Conservation (phyloP, 805 yeast genomes). For the Ogataea pini region DNA sequence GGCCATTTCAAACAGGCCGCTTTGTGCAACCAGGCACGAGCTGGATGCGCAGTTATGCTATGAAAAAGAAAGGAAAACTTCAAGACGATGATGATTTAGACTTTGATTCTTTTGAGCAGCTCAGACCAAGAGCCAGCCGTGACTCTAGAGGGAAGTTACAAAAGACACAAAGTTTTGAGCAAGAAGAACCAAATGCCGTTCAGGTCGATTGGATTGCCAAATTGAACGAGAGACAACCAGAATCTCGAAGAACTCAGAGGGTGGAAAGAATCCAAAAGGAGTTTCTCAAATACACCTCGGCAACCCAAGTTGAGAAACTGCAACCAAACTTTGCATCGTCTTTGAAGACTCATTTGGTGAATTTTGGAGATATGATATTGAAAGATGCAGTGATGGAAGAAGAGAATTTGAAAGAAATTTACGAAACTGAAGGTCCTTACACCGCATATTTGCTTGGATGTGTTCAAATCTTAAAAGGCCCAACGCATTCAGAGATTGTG, state of each 20-base stretch:
- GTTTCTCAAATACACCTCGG: slow-evolving; percentile 18
- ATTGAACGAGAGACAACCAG: slow-evolving; percentile 6
- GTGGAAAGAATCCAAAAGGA: slow-evolving; percentile 16
- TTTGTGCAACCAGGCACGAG: background rate
- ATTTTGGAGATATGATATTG: slow-evolving; percentile 26
- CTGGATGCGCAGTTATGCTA: background rate
- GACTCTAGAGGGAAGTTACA: background rate
- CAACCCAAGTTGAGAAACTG: slow-evolving; percentile 16
- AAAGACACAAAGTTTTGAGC: no score
- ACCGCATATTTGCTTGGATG: slow-evolving; percentile 24
- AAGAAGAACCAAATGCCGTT: background rate
- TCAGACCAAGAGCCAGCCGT: background rate
- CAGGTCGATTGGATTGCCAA: slow-evolving; percentile 16
- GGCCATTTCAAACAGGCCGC: background rate
- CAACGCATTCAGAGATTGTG: slow-evolving; percentile 14
- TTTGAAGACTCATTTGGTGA: slow-evolving; percentile 12
- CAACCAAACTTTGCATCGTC: slow-evolving; percentile 23
- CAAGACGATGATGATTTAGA: slow-evolving; percentile 28
- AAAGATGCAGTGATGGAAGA: slow-evolving; percentile 20
- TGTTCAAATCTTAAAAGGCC: slow-evolving; percentile 20
- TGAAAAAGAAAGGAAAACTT: slow-evolving; percentile 18
- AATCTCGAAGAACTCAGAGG: background rate
- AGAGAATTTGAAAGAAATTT: slow-evolving; percentile 13
- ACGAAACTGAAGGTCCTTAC: slow-evolving; percentile 16
- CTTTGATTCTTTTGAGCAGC: slow-evolving; percentile 12